A percentile compares a stretch with the other conserved stretches of the same genome.
Conservation (phyloP, 2,329 filamentous ascomycete genomes). For the Microascus cirrosus region DNA sequence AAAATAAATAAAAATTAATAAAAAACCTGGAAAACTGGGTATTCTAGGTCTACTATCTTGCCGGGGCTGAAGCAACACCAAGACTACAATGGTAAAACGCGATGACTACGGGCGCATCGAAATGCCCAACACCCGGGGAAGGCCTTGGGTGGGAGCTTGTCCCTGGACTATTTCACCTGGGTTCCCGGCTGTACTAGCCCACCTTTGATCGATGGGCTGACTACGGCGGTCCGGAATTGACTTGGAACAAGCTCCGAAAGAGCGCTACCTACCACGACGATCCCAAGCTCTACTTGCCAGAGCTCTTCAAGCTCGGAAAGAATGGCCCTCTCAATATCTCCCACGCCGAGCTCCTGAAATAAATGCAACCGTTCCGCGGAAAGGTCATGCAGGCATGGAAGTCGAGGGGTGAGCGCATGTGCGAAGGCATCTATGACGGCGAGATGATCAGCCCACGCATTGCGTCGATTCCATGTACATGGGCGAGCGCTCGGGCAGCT, state of each 20-base stretch:
- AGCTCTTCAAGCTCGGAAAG: conserved; percentile 36
- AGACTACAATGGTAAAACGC: conserved; percentile 44
- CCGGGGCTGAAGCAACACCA: no score
- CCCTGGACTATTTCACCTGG: conserved; percentile 55
- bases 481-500: conserved; percentile 34
- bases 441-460: conserved; percentile 41
- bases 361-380: conserved; percentile 30
- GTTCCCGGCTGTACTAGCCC: conserved; percentile 41
- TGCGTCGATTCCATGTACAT: conserved; percentile 46
- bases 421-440: conserved; percentile 44
- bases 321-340: conserved; percentile 41
- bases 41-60: no score
- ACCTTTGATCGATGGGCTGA: conserved; percentile 62
- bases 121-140: conserved; percentile 42
- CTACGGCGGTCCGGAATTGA: conserved; percentile 58
- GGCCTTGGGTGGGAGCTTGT: conserved; percentile 45
- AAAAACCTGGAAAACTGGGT: no score
- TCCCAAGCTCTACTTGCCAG: conserved; percentile 22
- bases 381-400: conserved; percentile 31
- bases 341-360: conserved; percentile 40
- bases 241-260: conserved; percentile 45
- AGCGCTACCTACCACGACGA: conserved; percentile 33
- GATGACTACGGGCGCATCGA: conserved; percentile 42
- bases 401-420: conserved; percentile 36
- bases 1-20: no score